Percentiles rank a stretch among this genome's conserved stretches.
These are phyloP conservation scores for Botryosphaeria agaves DNA, from an alignment of 2,329 filamentous ascomycete genomes.

Conservation along the genomic window DNA sequence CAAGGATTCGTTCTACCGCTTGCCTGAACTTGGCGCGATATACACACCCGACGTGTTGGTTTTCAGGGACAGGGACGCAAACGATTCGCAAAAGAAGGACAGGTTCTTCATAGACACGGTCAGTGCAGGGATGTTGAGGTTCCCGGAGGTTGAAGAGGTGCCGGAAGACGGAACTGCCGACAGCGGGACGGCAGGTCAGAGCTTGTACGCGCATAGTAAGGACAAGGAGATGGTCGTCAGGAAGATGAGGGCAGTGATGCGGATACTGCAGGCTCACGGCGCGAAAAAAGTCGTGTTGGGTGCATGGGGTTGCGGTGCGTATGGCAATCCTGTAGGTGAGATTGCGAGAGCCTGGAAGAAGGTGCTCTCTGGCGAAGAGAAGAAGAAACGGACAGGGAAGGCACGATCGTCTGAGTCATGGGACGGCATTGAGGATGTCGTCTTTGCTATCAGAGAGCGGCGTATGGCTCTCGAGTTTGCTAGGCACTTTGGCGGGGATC, in stretches of 20 bases:
- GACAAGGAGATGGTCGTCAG: constrained; percentile 33
- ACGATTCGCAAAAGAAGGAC: constrained; percentile 27
- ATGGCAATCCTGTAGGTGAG: constrained; percentile 43
- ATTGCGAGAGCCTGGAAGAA: constrained; percentile 38
- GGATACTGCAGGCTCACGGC: constrained; percentile 30
- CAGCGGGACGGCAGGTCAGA: no score
- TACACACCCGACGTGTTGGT: constrained; percentile 43
- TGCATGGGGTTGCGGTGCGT: constrained; percentile 48
- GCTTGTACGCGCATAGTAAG: constrained; percentile 12
- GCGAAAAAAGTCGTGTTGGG: constrained; percentile 37
- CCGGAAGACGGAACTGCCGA: constrained; percentile 15
- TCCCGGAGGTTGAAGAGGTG: constrained; percentile 32
- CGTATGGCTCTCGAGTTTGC: constrained; percentile 36
- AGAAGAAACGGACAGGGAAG: constrained; percentile 8
- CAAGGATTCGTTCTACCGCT: constrained; percentile 38
- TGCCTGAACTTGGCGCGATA: constrained; percentile 39
- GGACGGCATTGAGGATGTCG: constrained; percentile 31
- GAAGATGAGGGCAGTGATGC: constrained; percentile 42
- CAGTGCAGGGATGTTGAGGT: constrained; percentile 39
- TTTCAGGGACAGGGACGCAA: constrained; percentile 25
- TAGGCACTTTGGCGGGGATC: constrained; percentile 23
- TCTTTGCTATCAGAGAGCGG: constrained; percentile 40
- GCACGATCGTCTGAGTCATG: constrained; percentile 18
- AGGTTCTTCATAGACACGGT: constrained; percentile 42
- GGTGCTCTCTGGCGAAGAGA: constrained; percentile 16